A percentile compares a stretch with the other conserved stretches of the same genome.
phyloP scores from a whole-genome alignment of 805 yeast genomes.

The Candida parachauliodes region DNA sequence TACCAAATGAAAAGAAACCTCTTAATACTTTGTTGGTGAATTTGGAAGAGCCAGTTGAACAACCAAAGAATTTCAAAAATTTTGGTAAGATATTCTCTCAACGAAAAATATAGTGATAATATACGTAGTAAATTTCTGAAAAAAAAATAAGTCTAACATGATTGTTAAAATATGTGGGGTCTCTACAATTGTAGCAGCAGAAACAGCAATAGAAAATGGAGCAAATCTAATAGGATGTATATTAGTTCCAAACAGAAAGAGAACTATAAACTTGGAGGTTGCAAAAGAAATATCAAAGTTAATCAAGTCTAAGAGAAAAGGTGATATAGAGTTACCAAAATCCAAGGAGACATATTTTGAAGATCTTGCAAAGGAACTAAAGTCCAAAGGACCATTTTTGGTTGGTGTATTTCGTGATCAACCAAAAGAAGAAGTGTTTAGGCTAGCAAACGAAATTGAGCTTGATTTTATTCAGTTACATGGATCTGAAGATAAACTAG shows the following conservation, averaged over 20 bases:
- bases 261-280: conserved; percentile 52
- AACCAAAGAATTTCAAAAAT: conserved; percentile 55
- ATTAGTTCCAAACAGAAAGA: conserved; percentile 73
- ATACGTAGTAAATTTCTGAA: no score
- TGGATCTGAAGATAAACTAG: conserved; percentile 58
- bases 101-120: no score
- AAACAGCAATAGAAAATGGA: conserved; percentile 62
- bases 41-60: conserved; percentile 22
- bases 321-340: conserved; percentile 9
- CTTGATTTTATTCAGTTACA: conserved; percentile 87
- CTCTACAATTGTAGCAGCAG: conserved; percentile 63
- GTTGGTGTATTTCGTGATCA: conserved; percentile 95
- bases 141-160: conserved; percentile 12
- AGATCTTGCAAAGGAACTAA: conserved; percentile 17
- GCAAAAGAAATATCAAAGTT: conserved; percentile 26
- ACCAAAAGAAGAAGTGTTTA: conserved; percentile 55
- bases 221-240: conserved; percentile 83
- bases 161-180: conserved; percentile 88
- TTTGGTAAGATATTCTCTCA: conserved; percentile 51
- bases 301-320: conserved; percentile 21
- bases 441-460: conserved; percentile 38
- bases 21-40: conserved; percentile 9
- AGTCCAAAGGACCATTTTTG: conserved; percentile 55
- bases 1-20: conserved; percentile 15
- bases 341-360: conserved; percentile 25